Conservation (phyloP, 1,284 basidiomycete species). For the Nidula niveotomentosa region DNA sequence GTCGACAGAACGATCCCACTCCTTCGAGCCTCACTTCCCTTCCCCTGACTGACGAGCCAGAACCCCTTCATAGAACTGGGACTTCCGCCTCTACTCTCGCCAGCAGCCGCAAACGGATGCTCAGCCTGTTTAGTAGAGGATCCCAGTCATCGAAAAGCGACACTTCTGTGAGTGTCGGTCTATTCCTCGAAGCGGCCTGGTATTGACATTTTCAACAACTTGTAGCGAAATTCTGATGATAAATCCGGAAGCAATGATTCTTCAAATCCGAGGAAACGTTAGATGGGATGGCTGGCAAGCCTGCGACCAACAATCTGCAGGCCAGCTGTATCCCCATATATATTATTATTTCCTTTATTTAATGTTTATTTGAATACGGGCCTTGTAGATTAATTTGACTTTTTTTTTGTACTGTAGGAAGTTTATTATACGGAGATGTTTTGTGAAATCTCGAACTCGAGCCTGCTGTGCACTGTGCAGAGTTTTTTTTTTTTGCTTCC, state of each 20-base stretch:
- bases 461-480: no score
- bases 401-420: no score
- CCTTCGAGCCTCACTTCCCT: constrained; percentile 20
- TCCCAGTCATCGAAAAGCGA: constrained; percentile 16
- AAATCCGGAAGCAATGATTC: neutral
- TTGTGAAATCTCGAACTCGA: no score
- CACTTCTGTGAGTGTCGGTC: neutral
- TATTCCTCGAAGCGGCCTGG: neutral
- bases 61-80: constrained; percentile 19
- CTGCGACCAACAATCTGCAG: no score
- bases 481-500: no score
- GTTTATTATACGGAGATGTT: no score
- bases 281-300: no score
- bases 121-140: constrained; percentile 38
- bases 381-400: no score
- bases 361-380: no score
- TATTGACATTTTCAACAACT: neutral
- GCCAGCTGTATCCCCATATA: no score
- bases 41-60: constrained; percentile 32
- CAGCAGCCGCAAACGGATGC: constrained; percentile 28
- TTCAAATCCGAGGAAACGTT: neutral
- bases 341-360: no score
- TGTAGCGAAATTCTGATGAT: neutral
- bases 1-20: constrained; percentile 18
- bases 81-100: constrained; percentile 10